Evolutionary conservation across 1,139 yeast species (phyloP).

Genomic region (Saccharomycopsis hybrid): DNA sequence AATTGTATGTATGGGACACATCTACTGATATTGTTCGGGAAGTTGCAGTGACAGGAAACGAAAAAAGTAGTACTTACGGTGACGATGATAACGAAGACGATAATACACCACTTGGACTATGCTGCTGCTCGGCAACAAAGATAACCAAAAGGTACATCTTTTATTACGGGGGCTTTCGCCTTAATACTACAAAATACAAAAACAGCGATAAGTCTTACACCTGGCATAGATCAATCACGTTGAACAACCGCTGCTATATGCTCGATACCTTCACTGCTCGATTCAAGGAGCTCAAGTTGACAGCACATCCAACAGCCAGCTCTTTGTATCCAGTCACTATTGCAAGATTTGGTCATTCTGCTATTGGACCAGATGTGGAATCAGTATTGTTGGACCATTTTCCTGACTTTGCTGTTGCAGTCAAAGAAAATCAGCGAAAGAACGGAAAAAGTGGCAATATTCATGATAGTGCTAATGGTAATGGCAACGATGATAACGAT

Average conservation of each 20-base stretch:
- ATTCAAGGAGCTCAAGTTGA: slow-evolving; percentile 34
- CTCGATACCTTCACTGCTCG: slow-evolving; percentile 34
- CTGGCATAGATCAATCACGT: slow-evolving; percentile 12
- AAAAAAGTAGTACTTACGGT: too few species aligned
- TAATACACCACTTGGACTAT: slow-evolving; percentile 32
- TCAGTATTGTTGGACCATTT: background rate
- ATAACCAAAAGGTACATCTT: slow-evolving; percentile 36
- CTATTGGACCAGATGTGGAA: background rate
- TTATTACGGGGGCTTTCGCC: slow-evolving; percentile 40
- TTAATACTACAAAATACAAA: background rate
- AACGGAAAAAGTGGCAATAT: too few species aligned
- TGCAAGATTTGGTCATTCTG: slow-evolving; percentile 41
- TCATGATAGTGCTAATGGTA: too few species aligned
- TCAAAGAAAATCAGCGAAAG: too few species aligned
- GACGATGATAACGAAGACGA: too few species aligned
- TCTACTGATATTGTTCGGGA: slow-evolving; percentile 32
- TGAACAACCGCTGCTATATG: slow-evolving; percentile 36
- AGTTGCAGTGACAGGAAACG: slow-evolving; percentile 27
- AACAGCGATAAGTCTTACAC: background rate
- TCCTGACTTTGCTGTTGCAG: background rate
- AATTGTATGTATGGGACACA: slow-evolving; percentile 31
- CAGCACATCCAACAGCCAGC: slow-evolving; percentile 35
- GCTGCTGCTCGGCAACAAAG: slow-evolving; percentile 33
- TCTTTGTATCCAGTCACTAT: slow-evolving; percentile 33
- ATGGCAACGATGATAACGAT: too few species aligned